These are phyloP conservation scores for Chrysoporthe austroafricana DNA, from an alignment of 2,329 filamentous ascomycete species.

Conservation along the genomic window DNA sequence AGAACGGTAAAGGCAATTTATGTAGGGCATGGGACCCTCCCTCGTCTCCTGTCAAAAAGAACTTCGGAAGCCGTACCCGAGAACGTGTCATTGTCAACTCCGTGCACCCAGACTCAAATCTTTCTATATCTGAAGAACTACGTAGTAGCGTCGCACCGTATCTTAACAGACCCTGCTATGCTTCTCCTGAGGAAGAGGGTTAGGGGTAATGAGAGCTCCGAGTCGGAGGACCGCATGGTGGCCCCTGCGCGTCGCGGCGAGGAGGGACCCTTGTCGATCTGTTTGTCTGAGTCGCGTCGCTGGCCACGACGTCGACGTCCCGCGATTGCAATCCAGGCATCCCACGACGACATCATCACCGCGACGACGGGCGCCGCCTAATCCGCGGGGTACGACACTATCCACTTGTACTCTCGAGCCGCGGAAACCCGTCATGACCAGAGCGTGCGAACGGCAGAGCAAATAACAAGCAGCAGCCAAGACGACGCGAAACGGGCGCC, in stretches of 20 bases:
- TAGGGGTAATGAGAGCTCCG: neutral
- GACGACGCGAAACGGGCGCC: neutral
- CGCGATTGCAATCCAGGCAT: neutral
- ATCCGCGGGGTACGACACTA: slow-evolving; percentile 11
- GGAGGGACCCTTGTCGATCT: slow-evolving; percentile 19
- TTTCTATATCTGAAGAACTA: neutral
- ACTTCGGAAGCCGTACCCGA: neutral
- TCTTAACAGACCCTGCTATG: slow-evolving; percentile 14
- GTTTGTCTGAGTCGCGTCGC: slow-evolving; percentile 26
- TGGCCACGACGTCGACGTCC: slow-evolving; percentile 13
- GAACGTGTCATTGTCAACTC: neutral
- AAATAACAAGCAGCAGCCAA: neutral
- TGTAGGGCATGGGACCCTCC: neutral
- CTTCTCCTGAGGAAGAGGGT: neutral
- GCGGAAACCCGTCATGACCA: neutral
- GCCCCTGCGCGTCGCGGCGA: slow-evolving; percentile 10
- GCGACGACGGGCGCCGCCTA: slow-evolving; percentile 7
- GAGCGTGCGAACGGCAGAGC: neutral
- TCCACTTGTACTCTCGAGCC: neutral
- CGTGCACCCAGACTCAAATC: too few relatives aligned
- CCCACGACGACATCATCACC: neutral
- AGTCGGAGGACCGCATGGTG: slow-evolving; percentile 5
- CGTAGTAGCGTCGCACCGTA: neutral
- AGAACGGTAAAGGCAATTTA: neutral
- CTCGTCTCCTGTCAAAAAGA: neutral